phyloP scores from a whole-genome alignment of 108 stramenopile genomes.

The Cylindrotheca fusiformis region DNA sequence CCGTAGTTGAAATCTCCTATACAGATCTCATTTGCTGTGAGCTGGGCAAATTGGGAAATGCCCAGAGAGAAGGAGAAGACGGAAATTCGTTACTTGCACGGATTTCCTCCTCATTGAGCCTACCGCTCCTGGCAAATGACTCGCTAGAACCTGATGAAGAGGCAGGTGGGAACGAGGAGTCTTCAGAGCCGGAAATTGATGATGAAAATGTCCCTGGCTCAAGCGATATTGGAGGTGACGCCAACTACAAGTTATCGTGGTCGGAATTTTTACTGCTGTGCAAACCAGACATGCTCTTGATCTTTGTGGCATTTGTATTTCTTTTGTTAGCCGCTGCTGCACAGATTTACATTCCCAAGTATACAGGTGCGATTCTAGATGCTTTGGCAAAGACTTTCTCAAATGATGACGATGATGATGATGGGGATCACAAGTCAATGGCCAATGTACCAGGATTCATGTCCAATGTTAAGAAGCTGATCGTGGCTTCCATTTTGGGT shows the following conservation, averaged over 20 bases:
- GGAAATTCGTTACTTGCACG: constrained; percentile 9
- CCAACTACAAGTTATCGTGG: constrained; percentile 50
- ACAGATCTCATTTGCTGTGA: constrained; percentile 23
- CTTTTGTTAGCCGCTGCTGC: constrained; percentile 46
- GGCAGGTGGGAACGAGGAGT: constrained; percentile 4
- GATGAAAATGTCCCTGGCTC: constrained; percentile 29
- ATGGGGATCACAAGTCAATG: constrained; percentile 17
- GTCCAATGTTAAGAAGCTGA: constrained; percentile 40
- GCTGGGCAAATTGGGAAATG: constrained; percentile 26
- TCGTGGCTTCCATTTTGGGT: constrained; percentile 42
- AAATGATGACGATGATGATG: constrained; percentile 18
- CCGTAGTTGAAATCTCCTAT: constrained; percentile 25
- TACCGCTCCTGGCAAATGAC: constrained; percentile 40
- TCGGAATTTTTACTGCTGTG: constrained; percentile 39
- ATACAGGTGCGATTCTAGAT: constrained; percentile 55
- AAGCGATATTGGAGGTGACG: constrained; percentile 48
- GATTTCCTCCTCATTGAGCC: constrained; percentile 33
- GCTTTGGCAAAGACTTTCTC: constrained; percentile 33
- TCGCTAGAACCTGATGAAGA: constrained; percentile 12
- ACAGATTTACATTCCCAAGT: constrained; percentile 51
- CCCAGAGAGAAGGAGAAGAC: background rate
- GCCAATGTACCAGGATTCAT: constrained; percentile 49
- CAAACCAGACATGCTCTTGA: constrained; percentile 39
- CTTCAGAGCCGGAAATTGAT: background rate
- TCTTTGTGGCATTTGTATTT: constrained; percentile 48